Base-by-base conservation (phyloP, 2,329 filamentous ascomycete species). In the Cercospora sojina region DNA sequence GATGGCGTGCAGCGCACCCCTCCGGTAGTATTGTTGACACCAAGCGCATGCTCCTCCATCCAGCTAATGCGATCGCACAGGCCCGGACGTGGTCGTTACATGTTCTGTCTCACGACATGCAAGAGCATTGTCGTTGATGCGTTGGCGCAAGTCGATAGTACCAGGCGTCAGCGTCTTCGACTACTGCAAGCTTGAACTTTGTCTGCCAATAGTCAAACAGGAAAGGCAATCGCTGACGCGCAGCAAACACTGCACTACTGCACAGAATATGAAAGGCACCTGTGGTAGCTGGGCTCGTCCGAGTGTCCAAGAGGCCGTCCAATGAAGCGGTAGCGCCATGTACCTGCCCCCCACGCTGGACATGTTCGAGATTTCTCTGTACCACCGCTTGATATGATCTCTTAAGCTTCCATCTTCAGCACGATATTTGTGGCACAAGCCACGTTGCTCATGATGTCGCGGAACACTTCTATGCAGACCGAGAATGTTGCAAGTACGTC, bases 401-500 rank as follows among this genome's bases (percentile, higher is more conserved):
- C 49, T 25, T 53, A 13, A 25, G 49, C 49, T 18, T 10, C 20
- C 57, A 59, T 43, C 5, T 9, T 13, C 38, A 47, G 35, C 16
- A 29, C 25, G 25, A 3, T 18, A 53, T 23, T 23, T 31, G 38
- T 61, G 57, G 57, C 12, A 43, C 18, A 41, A 47, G 59, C 13
- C 59, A 61, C 59, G 59, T 61, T 43, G 38, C 49, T 59, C 20
- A 20, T 41, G 35, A n/a, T 23, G 57, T 43, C 23, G 35, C 23
- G 57, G 32, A 55, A 27, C 35, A 43, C 32, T 41, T 59, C 31
- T 31, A 51, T 53, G 43, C 51, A 55, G 23, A 7, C 25, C 51
- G 51, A 31, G 51, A 55, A 29, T 29, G 51, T 31, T 31, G 43
- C 51, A 9, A 51, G 43, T 31, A 16, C 13, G 12, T 47, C n/a